phyloP scores from a whole-genome alignment of 177 flowering plant species.

The Vitis hybrid region DNA sequence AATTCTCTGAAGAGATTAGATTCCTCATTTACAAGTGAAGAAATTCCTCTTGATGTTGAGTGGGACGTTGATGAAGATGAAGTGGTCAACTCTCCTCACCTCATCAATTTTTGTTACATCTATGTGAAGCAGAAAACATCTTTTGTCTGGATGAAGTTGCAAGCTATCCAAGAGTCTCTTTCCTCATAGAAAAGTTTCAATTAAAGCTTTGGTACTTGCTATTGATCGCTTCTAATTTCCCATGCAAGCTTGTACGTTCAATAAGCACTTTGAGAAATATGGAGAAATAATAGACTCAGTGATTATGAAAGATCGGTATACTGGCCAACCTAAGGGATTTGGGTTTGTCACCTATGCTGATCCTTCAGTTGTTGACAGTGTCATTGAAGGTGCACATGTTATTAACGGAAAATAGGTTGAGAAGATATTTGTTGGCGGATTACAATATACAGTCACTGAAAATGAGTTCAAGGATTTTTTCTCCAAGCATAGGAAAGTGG shows the following conservation, averaged over 20 bases:
- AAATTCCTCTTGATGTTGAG: too few species aligned
- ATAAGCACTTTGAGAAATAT: constrained; percentile 73
- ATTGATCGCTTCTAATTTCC: too few species aligned
- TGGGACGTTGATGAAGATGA: too few species aligned
- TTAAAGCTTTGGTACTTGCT: too few species aligned
- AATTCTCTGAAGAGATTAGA: too few species aligned
- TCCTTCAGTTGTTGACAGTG: constrained; percentile 74
- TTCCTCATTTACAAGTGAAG: too few species aligned
- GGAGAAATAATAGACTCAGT: constrained; percentile 81
- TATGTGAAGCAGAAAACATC: too few species aligned
- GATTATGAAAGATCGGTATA: constrained; percentile 79
- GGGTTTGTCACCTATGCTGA: constrained; percentile 88
- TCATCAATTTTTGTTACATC: too few species aligned
- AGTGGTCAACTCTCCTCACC: too few species aligned
- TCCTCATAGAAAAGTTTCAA: too few species aligned
- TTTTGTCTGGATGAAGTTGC: too few species aligned
- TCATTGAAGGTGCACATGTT: constrained; percentile 69
- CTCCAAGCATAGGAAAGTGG: constrained; percentile 47
- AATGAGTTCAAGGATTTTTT: constrained; percentile 66
- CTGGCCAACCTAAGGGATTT: constrained; percentile 81
- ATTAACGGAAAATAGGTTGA: constrained; percentile 77
- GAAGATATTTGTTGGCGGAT: constrained; percentile 65
- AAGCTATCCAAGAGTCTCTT: too few species aligned
- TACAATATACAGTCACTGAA: constrained; percentile 46
- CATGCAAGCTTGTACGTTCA: constrained; percentile 22